These are phyloP conservation scores for Zymoseptoria ardabiliae DNA, from an alignment of 2,329 filamentous ascomycete species.

Conservation along the genomic window DNA sequence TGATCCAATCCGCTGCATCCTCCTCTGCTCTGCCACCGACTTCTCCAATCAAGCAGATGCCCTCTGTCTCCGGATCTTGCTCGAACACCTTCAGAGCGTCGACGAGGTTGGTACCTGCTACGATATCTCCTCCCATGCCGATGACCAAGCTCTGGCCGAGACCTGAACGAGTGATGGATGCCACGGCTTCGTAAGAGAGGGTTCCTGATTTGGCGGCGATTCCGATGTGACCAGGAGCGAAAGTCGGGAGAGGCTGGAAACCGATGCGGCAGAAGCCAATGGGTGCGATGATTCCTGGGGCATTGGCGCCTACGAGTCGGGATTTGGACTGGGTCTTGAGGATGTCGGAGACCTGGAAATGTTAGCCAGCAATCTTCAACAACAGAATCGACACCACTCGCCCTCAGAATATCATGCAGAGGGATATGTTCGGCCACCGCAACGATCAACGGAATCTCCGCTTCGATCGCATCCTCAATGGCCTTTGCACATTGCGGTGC, in stretches of 20 bases:
- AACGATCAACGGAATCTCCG: constrained; percentile 69
- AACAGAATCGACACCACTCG: constrained; percentile 29
- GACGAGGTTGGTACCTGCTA: constrained; percentile 66
- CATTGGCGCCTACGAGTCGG: constrained; percentile 71
- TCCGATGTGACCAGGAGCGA: constrained; percentile 60
- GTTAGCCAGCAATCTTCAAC: constrained; percentile 3
- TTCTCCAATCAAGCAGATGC: constrained; percentile 66
- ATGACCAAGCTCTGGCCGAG: constrained; percentile 71
- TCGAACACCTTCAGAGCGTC: constrained; percentile 63
- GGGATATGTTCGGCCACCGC: constrained; percentile 76
- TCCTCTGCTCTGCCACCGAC: constrained; percentile 63
- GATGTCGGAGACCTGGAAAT: constrained; percentile 55
- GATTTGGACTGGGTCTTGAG: constrained; percentile 64
- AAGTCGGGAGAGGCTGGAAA: constrained; percentile 69
- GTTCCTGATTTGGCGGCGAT: constrained; percentile 78
- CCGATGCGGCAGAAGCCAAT: constrained; percentile 63
- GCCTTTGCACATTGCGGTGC: constrained; percentile 65
- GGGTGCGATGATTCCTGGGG: constrained; percentile 70
- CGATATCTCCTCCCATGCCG: constrained; percentile 68
- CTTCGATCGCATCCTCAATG: constrained; percentile 73
- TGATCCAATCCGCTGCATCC: constrained; percentile 67
- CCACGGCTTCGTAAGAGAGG: constrained; percentile 72
- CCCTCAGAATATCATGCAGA: constrained; percentile 67
- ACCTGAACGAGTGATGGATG: constrained; percentile 64
- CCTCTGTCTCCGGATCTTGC: constrained; percentile 60